These are phyloP conservation scores for Sclerotiophoma versabilis DNA, from an alignment of 2,329 filamentous ascomycete genomes.

Conservation along the genomic window DNA sequence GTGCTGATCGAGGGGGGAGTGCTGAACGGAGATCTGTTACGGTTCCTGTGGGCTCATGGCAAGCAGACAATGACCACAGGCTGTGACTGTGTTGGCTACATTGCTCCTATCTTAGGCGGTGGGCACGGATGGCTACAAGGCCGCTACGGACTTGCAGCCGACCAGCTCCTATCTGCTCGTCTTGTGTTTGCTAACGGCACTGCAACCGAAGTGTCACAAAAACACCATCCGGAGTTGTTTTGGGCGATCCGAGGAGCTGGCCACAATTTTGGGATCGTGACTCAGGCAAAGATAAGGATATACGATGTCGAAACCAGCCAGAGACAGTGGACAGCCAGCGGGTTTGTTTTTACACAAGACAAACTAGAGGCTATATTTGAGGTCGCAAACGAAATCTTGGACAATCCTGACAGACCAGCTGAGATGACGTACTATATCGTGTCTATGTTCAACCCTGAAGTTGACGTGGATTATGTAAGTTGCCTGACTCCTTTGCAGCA, in stretches of 20 bases:
- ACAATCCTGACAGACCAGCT: not conserved
- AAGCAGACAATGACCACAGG: constrained; percentile 32
- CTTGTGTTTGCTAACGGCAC: constrained; percentile 51
- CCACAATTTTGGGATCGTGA: constrained; percentile 45
- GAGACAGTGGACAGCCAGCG: constrained; percentile 4
- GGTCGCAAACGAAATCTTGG: not conserved
- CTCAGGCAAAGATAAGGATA: constrained; percentile 26
- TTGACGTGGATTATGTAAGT: not conserved
- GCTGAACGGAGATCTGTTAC: constrained; percentile 32
- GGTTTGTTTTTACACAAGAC: not conserved
- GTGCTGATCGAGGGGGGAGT: constrained; percentile 34
- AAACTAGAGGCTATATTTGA: constrained; percentile 1
- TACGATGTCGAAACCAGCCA: constrained; percentile 20
- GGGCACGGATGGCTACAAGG: constrained; percentile 65
- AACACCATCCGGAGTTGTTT: constrained; percentile 49
- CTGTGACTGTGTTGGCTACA: constrained; percentile 56
- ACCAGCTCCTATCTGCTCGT: constrained; percentile 32
- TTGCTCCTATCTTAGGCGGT: constrained; percentile 64
- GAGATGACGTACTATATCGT: not conserved
- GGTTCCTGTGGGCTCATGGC: constrained; percentile 34
- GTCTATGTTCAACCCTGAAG: not conserved
- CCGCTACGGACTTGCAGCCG: constrained; percentile 46
- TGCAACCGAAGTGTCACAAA: constrained; percentile 38
- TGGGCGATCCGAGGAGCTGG: constrained; percentile 48
- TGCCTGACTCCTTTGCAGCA: accelerated